Conservation (phyloP, 768 basidiomycete genomes). For the Pleurotus eryngii region DNA sequence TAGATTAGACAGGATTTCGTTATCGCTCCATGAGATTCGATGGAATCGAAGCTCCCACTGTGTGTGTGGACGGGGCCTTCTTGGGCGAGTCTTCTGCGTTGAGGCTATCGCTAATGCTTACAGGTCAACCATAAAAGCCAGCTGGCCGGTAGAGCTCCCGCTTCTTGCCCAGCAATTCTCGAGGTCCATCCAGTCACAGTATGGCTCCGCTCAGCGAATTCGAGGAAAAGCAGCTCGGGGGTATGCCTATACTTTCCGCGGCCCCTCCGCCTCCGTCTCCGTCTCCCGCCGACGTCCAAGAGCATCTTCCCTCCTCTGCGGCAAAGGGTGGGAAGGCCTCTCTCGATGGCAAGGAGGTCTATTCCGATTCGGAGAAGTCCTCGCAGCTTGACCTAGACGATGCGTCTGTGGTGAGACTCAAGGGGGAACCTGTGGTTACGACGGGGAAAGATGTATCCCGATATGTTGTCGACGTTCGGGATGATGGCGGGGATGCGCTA, state of each 20-base stretch:
- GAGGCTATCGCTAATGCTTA: constrained; percentile 1
- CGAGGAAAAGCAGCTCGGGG: constrained; percentile 2
- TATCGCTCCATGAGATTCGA: constrained; percentile 8
- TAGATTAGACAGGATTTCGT: constrained; percentile 3
- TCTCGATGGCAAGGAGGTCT: background rate
- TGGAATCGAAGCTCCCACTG: constrained; percentile 4
- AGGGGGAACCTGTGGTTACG: constrained; percentile 40
- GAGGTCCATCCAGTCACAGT: background rate
- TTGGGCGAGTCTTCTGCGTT: constrained; percentile 5
- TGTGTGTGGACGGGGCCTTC: constrained; percentile 4
- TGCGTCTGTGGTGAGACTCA: constrained; percentile 21
- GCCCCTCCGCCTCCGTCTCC: background rate
- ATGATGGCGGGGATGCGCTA: constrained; percentile 53
- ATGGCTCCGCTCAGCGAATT: constrained; percentile 7
- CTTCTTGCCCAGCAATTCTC: background rate
- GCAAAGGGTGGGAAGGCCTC: background rate
- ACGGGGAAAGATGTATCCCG: constrained; percentile 50
- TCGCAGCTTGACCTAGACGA: constrained; percentile 20
- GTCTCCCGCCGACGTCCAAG: background rate
- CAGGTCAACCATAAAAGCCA: background rate
- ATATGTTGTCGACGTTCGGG: constrained; percentile 53
- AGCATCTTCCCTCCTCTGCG: background rate
- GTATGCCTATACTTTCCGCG: background rate
- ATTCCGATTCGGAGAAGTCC: constrained; percentile 8
- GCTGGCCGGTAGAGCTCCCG: background rate